Conservation (phyloP, 306 rosid genomes). For the Argentina anserina region DNA sequence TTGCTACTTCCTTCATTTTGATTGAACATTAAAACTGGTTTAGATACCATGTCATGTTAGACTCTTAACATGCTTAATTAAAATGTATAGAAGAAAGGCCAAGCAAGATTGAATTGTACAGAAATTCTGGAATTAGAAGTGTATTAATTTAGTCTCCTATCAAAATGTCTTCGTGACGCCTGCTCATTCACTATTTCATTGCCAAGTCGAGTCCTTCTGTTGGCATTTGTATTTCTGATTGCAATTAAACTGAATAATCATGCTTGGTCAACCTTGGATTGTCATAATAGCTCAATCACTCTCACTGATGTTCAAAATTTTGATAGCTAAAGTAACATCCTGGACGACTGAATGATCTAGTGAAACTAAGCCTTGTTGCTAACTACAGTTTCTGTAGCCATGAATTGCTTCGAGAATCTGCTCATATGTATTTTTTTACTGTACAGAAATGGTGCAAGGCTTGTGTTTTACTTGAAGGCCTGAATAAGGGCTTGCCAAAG, state of each 20-base stretch:
- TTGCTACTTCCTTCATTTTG: conserved; percentile 5
- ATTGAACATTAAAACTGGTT: background rate
- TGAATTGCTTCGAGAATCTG: background rate
- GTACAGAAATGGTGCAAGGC: conserved; percentile 97
- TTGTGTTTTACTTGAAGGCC: conserved; percentile 89
- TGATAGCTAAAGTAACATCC: background rate
- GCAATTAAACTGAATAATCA: too few species aligned
- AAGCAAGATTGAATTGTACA: background rate
- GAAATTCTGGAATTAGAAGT: background rate
- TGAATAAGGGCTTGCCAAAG: conserved; percentile 90
- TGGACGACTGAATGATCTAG: background rate
- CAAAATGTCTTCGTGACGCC: background rate
- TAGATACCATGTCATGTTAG: background rate
- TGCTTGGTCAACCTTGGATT: background rate
- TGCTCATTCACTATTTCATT: background rate
- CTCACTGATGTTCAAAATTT: background rate
- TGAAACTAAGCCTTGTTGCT: background rate
- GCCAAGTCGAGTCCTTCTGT: background rate
- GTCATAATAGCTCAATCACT: background rate
- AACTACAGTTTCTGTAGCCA: background rate
- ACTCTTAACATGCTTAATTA: background rate
- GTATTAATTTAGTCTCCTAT: background rate
- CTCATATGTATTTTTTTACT: conserved; percentile 6
- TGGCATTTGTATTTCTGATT: background rate
- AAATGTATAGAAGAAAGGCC: background rate